phyloP scores from a whole-genome alignment of 495 filamentous ascomycete species.

The Podospora comata region DNA sequence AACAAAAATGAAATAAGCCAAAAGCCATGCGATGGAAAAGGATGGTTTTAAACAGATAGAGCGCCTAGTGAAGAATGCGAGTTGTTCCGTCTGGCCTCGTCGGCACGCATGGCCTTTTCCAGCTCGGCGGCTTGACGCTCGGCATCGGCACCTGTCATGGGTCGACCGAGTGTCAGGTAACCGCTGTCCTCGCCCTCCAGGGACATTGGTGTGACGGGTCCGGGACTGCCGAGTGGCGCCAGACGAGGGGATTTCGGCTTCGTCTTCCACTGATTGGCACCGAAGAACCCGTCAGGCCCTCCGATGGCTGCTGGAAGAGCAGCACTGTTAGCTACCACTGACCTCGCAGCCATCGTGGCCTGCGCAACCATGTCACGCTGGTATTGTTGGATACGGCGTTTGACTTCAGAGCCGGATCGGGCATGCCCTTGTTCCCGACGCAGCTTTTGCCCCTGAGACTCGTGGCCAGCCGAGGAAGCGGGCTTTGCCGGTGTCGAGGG shows the following conservation, averaged over 20 bases:
- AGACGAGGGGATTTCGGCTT: slow-evolving; percentile 61
- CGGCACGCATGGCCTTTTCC: neutral
- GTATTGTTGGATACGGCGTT: slow-evolving; percentile 54
- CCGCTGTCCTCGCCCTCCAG: slow-evolving; percentile 55
- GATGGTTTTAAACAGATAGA: neutral
- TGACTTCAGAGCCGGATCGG: slow-evolving; percentile 45
- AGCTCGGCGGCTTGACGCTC: neutral
- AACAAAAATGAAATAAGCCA: neutral
- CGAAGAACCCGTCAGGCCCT: neutral
- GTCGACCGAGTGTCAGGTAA: slow-evolving; percentile 49
- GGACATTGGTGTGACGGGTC: slow-evolving; percentile 72
- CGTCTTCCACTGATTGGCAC: slow-evolving; percentile 35
- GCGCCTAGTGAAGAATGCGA: neutral
- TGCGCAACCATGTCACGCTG: slow-evolving; percentile 60
- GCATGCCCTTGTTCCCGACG: slow-evolving; percentile 18
- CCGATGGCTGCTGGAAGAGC: neutral
- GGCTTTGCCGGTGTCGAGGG: slow-evolving; percentile 20
- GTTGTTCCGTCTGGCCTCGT: neutral
- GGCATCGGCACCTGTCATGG: slow-evolving; percentile 12
- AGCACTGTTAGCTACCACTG: neutral
- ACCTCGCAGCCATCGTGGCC: slow-evolving; percentile 29
- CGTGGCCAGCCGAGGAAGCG: slow-evolving; percentile 13
- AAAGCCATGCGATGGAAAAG: neutral
- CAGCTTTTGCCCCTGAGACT: slow-evolving; percentile 31
- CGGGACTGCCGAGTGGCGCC: slow-evolving; percentile 62